Evolutionary conservation across 345 rosid species (phyloP), one percentile per base, ranked within the genome.

Genomic region (Laguncularia racemosa): DNA sequence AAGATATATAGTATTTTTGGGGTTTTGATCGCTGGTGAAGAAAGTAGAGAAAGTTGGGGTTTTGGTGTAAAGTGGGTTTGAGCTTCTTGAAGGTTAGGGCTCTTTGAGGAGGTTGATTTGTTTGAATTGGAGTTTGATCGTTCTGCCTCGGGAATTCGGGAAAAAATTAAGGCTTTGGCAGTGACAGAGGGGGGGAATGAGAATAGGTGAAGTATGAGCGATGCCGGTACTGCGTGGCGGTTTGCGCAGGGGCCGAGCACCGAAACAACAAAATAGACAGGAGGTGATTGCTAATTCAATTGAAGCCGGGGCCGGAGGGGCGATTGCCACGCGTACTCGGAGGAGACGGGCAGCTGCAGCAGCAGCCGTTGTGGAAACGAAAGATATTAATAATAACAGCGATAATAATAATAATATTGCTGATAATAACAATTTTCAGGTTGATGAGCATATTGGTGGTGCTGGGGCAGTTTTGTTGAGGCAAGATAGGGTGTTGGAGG

Each of bases 201-300:
- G 50, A 46, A 55, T 44, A 56, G 52, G 62, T 16, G 52, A 58
- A 78, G 53, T 33, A 78, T 78, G 82, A 78, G 71, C 60, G 63
- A 78, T 78, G 82, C 82, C 82, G 63, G 82, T 65, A 48, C 72
- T 61, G 70, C 79, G 77, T 74, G 56, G 75, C 56, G 72, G 71
- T 56, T 61, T 52, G 53, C 74, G 74, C 62, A 65, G 69, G 62
- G 78, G 76, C 53, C 54, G 58, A 53, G 71, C 71, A 10, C 50
- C 61, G 44, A 49, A 19, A 6, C 48, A 47, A 20, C 49, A 47
- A 14, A 20, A 18, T 9, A 28, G 48, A 44, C 58, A 17, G 53
- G 58, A 60, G 64, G 19, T 19, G 67, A 54, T 19, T 60, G 57
- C 47, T n/a, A 20, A 9, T 33, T 33, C 40, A 4, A 33, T 33